Base-by-base conservation (phyloP, 768 basidiomycete species). In the Stropharia rugosoannulata region DNA sequence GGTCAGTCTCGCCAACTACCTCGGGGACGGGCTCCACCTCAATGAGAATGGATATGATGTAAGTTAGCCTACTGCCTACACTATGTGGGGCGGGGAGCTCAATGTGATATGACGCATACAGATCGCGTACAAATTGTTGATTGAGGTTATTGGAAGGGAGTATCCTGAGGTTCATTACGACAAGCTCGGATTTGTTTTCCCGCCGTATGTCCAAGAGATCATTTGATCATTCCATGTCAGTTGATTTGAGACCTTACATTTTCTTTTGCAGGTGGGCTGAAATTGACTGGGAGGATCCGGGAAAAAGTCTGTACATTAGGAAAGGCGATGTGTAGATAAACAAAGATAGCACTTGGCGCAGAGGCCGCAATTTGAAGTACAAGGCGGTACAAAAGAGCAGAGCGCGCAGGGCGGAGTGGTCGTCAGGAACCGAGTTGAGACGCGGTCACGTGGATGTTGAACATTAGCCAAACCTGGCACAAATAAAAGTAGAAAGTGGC, bases 1-100 rank as follows among this genome's bases (percentile, higher is more conserved):
- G 66, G 68, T 70, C 27, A 73, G 72, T 1, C 70, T 91, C 47
- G 74, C 70, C 25, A 70, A 62, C 42, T 88, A 79, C 64, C 68
- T 91, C 51, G 70, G 65, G 40, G 95, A 97, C 66, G 95, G 95
- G 2, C 70, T 97, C 49, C 95, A 97, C 70, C 70, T 93, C 63
- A 92, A 81, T 51, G 75, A 69, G n/a, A 78, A 71, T 2, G 95
- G 92, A 19, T 95, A 95, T 62, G 67, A 78, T 68, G 90, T 91
- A 63, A 64, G 84, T 35, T 27, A 15, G 12, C 42, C 35, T 44
- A 22, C 32, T 29, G n/a, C 37, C 16, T 52, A 32, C n/a, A n/a
- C 29, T 22, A 18, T 22, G 45, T 27, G 27, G 16, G 35, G 12
- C 16, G n/a, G 11, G 37, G 29, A 25, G 15, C 22, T 51, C 11